These are phyloP conservation scores for Clonostachys solani DNA, from an alignment of 2,329 filamentous ascomycete species.

Conservation along the genomic window DNA sequence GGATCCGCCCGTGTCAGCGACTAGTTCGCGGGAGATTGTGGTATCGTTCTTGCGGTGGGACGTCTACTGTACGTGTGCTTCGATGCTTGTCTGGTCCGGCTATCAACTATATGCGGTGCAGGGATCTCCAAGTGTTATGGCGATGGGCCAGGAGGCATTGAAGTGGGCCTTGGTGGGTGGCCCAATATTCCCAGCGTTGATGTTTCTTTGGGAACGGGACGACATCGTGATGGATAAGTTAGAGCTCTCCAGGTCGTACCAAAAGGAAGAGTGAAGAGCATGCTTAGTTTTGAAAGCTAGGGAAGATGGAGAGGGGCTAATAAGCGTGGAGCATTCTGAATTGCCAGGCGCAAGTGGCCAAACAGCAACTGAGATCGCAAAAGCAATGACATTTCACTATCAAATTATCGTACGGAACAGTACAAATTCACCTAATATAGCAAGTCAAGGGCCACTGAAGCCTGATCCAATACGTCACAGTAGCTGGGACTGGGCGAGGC, in stretches of 20 bases:
- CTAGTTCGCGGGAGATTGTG: conserved; percentile 3
- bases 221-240: not conserved
- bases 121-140: not conserved
- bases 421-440: too few species aligned
- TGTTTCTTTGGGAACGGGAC: conserved; percentile 5
- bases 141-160: not conserved
- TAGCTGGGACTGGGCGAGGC: too few species aligned
- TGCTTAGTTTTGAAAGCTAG: too few species aligned
- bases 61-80: conserved; percentile 3
- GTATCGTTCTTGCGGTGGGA: conserved; percentile 4
- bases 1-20: not conserved
- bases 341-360: too few species aligned
- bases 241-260: not conserved
- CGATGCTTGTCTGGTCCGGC: conserved; percentile 2
- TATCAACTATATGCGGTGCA: conserved; percentile 1
- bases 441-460: too few species aligned
- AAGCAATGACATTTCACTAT: too few species aligned
- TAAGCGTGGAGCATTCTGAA: too few species aligned
- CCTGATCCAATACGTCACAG: too few species aligned
- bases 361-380: too few species aligned
- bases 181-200: conserved; percentile 2
- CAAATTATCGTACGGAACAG: too few species aligned
- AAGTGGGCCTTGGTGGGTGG: conserved; percentile 1
- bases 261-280: too few species aligned
- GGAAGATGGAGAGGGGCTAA: too few species aligned